Evolutionary conservation across 2,329 filamentous ascomycete genomes (phyloP), one percentile per base, ranked within the genome.

Genomic region (Claviceps maximensis): DNA sequence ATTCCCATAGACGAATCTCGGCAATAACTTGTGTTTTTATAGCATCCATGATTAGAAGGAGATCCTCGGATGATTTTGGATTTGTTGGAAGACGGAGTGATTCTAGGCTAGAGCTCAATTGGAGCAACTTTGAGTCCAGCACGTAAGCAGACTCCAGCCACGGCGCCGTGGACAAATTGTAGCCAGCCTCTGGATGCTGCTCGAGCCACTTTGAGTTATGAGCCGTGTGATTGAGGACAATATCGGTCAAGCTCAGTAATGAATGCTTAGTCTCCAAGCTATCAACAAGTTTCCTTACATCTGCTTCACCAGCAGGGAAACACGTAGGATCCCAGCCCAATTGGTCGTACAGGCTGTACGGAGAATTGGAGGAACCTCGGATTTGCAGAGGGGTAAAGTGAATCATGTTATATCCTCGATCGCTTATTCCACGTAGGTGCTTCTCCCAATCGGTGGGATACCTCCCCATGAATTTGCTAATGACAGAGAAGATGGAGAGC

Each of bases 391-490:
- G 93, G 2, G 93, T 96, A 68, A 98, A 98, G 69, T 98, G 93
- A 55, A 98, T 83, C 89, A 97, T 96, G 71, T 98, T 98, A 76
- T 98, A 98, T 47, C 90, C 90, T 56, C 93, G 80, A 62, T 87
- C 82, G 65, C 87, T 87, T 66, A 98, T 95, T 29, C 93, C 90
- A 53, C 79, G 78, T 54, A 98, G 73, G 66, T 97, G 91, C 50
- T 82, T 85, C 65, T 96, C 82, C 90, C 91, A 98, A 62, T 95
- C 87, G 17, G 76, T 76, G 0, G 91, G 89, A 64, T 93, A 95
- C 63, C 84, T 83, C 57, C 93, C 93, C 88, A 98, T 94, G 71
- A 96, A 96, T 71, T 98, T 98, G 65, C 91, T 96, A 57, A 98
- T 87, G 53, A 91, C 78, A 12, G 93, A 97, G 71, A 96, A 95